Evolutionary conservation across 768 basidiomycete species (phyloP), one percentile per base, ranked within the genome.

Genomic region (Trametes coccinea): DNA sequence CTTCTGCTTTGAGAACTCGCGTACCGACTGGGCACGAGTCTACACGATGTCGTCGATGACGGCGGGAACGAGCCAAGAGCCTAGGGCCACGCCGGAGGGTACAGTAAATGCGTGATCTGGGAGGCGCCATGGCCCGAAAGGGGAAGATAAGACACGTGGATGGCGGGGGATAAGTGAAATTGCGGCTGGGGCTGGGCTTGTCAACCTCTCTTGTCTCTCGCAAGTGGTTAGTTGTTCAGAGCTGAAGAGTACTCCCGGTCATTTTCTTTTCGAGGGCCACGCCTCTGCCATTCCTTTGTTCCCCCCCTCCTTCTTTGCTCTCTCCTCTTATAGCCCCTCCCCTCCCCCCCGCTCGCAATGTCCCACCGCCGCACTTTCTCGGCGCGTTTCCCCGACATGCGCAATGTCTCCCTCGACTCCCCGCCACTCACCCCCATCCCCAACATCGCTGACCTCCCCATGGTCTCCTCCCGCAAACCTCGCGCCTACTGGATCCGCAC

Each of bases 401-500:
- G 31, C 66, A 60, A 68, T 48, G 54, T 66, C 61, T 59, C 62
- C 57, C 62, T 69, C 66, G 65, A 69, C 58, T 64, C 68, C 48
- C 68, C 71, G 31, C 70, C 71, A 22, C 62, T 70, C 61, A 69
- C 68, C 44, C 71, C 69, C 56, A 60, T 69, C 53, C 66, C 67
- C 53, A 66, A 66, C 66, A 61, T 70, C 68, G 68, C 66, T 61
- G 52, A 60, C 56, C 65, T 73, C 58, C 45, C 53, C 30, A 31
- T 69, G 22, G 14, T 60, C 45, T 37, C 63, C 40, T 37, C 79
- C 13, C 73, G 80, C 64, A 85, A 84, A 68, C 66, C 77, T 30
- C 63, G 56, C 34, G 45, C 67, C 33, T 70, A 69, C 30, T 82
- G 79, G 66, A 79, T 84, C 46, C 79, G 83, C 56, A 80, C 83